Percentiles rank a stretch among this genome's conserved stretches.
These are phyloP conservation scores for Capsaspora owczarzaki DNA, from an alignment of 78 protist genomes.

Conservation along the genomic window DNA sequence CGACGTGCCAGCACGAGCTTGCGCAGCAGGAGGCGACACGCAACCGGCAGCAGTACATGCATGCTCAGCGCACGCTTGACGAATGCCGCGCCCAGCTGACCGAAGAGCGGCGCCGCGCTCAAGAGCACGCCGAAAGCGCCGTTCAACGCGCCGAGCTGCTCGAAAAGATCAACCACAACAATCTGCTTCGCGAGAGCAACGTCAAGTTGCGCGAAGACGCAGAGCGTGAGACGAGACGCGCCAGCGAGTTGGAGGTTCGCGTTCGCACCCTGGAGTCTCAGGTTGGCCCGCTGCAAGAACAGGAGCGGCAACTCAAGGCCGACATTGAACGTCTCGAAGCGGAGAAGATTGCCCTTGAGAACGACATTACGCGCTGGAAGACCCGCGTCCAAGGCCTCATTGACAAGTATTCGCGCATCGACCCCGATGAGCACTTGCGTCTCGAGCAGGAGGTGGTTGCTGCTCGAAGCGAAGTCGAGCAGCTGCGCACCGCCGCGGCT, in stretches of 20 bases:
- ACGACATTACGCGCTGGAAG: neutral
- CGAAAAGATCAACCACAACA: neutral
- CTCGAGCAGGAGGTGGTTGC: neutral
- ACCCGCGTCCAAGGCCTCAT: neutral
- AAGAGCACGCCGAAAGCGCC: neutral
- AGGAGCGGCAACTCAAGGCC: neutral
- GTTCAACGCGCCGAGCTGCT: neutral
- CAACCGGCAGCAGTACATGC: neutral
- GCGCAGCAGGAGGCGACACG: neutral
- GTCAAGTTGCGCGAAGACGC: neutral
- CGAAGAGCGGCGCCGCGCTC: neutral
- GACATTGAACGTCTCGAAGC: neutral
- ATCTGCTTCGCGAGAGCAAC: neutral
- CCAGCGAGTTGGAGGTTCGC: neutral
- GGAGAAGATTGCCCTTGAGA: neutral
- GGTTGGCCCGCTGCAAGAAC: neutral
- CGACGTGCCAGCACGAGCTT: neutral
- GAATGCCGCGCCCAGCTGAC: neutral
- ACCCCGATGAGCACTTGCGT: slow-evolving; percentile 8
- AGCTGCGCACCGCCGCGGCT: neutral
- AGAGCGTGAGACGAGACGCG: neutral
- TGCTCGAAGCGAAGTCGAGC: neutral
- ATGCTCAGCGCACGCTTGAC: neutral
- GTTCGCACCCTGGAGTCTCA: neutral
- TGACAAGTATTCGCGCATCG: neutral